Conservation (phyloP, 2,329 filamentous ascomycete genomes). For the Penicillium verrucosum region DNA sequence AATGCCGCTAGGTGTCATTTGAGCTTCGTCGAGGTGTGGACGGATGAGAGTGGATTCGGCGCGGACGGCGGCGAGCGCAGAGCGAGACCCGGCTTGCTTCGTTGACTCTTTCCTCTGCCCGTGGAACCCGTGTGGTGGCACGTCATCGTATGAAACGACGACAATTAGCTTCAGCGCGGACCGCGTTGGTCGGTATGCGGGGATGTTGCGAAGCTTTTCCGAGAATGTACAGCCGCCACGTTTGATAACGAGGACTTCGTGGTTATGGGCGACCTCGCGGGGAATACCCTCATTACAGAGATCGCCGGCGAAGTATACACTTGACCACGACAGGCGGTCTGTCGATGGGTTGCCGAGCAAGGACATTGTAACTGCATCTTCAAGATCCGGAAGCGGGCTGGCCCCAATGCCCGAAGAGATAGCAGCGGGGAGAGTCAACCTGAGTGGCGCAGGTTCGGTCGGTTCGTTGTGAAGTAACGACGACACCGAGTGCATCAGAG, state of each 20-base stretch:
- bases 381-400: conserved; percentile 65
- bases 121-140: conserved; percentile 12
- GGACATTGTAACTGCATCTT: conserved; percentile 48
- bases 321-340: conserved; percentile 62
- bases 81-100: conserved; percentile 15
- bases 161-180: conserved; percentile 74
- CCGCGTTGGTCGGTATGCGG: conserved; percentile 63
- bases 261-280: conserved; percentile 47
- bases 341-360: conserved; percentile 40
- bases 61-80: conserved; percentile 42
- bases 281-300: conserved; percentile 61
- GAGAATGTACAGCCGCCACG: conserved; percentile 83
- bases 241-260: conserved; percentile 78
- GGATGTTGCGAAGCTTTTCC: conserved; percentile 80
- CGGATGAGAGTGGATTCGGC: conserved; percentile 48
- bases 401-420: conserved; percentile 54
- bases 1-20: conserved; percentile 68
- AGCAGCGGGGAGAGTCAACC: conserved; percentile 47
- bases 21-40: conserved; percentile 72
- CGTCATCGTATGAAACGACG: conserved; percentile 63
- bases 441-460: conserved; percentile 31
- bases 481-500: conserved; percentile 50
- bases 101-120: not conserved
- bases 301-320: conserved; percentile 67
- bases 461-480: conserved; percentile 47